Conservation (phyloP, 345 rosid species). For the Anastatica hierochuntica region DNA sequence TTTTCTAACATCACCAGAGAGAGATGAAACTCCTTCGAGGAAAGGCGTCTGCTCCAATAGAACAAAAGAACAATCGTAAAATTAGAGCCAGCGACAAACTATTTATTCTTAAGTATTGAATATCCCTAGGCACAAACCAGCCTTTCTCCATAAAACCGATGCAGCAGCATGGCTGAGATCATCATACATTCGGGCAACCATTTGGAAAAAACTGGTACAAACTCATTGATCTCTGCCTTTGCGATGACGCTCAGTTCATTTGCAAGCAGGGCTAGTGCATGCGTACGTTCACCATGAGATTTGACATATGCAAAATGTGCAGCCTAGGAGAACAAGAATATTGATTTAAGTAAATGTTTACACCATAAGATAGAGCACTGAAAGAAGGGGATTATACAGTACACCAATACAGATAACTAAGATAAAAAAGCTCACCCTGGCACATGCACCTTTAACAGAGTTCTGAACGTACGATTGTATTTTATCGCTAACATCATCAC, state of each 20-base stretch:
- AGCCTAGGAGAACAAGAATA: conserved; percentile 35
- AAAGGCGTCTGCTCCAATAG: conserved; percentile 53
- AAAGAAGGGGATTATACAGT: background rate
- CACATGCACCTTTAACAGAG: conserved; percentile 60
- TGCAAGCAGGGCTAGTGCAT: conserved; percentile 77
- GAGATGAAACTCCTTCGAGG: conserved; percentile 53
- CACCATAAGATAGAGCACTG: background rate
- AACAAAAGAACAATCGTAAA: conserved; percentile 10
- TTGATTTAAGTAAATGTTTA: conserved; percentile 1
- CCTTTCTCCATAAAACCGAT: conserved; percentile 76
- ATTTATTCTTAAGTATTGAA: conserved; percentile 1
- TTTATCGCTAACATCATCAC: conserved; percentile 36
- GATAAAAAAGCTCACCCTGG: conserved; percentile 46
- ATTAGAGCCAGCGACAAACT: conserved; percentile 10
- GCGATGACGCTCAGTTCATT: conserved; percentile 65
- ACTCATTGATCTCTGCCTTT: conserved; percentile 57
- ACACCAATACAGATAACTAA: conserved; percentile 2
- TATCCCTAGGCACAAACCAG: conserved; percentile 49
- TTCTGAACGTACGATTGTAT: conserved; percentile 53
- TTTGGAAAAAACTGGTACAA: conserved; percentile 50
- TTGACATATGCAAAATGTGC: conserved; percentile 42
- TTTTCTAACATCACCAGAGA: conserved; percentile 64
- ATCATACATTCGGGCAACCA: conserved; percentile 61
- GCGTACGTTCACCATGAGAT: conserved; percentile 45
- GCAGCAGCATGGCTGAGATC: conserved; percentile 51